Evolutionary conservation across 768 basidiomycete species (phyloP).

Genomic region (Phlegmacium glaucopus): DNA sequence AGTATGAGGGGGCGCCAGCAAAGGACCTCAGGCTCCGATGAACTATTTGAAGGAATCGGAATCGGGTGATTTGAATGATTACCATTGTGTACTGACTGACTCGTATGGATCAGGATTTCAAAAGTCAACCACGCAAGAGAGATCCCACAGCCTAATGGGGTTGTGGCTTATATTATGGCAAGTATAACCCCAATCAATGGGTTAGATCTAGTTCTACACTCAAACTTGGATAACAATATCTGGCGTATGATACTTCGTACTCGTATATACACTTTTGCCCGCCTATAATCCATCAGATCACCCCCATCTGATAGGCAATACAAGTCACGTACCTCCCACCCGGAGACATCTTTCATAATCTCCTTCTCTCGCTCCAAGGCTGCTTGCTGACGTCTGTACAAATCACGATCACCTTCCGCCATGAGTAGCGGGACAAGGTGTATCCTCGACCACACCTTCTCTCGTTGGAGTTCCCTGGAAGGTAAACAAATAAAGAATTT

Average conservation of each 20-base stretch:
- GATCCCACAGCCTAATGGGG: slow-evolving; percentile 8
- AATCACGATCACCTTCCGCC: slow-evolving; percentile 92
- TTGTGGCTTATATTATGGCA: slow-evolving; percentile 12
- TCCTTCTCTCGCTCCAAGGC: slow-evolving; percentile 73
- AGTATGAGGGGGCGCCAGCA: slow-evolving; percentile 13
- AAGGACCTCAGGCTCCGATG: slow-evolving; percentile 1
- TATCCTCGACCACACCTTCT: slow-evolving; percentile 94
- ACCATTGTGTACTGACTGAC: slow-evolving; percentile 1
- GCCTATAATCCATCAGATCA: slow-evolving; percentile 41
- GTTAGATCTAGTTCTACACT: slow-evolving; percentile 8
- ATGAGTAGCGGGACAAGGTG: slow-evolving; percentile 89
- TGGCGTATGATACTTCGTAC: slow-evolving; percentile 59
- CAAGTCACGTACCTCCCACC: slow-evolving; percentile 80
- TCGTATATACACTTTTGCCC: slow-evolving; percentile 86
- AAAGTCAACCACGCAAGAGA: neutral
- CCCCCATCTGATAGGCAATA: slow-evolving; percentile 6
- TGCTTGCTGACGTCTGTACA: slow-evolving; percentile 78
- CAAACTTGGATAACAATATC: slow-evolving; percentile 31
- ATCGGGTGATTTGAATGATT: slow-evolving; percentile 8
- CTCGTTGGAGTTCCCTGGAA: slow-evolving; percentile 90
- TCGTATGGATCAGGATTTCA: slow-evolving; percentile 10
- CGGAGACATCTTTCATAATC: slow-evolving; percentile 93
- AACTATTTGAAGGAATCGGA: slow-evolving; percentile 39
- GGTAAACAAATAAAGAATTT: slow-evolving; percentile 11
- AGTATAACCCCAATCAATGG: slow-evolving; percentile 12